Percentiles rank a stretch among this genome's conserved stretches.
Evolutionary conservation across 2,329 filamentous ascomycete species (phyloP).

Genomic region (Pseudogymnoascus sp.): DNA sequence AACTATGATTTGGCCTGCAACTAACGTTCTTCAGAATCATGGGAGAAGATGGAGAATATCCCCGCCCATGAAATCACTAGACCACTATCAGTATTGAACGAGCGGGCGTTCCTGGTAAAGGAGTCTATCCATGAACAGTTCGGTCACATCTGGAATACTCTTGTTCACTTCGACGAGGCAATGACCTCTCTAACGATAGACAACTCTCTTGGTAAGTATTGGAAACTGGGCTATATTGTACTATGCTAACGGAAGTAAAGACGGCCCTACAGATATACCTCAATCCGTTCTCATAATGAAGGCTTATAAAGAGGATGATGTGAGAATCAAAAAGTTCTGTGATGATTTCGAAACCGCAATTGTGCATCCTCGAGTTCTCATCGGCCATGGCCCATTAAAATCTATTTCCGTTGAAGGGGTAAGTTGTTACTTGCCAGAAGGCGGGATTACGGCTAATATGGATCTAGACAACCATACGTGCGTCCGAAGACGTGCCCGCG

Average conservation of each 20-base stretch:
- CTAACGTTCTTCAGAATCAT: constrained; percentile 39
- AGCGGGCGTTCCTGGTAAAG: constrained; percentile 59
- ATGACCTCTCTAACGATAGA: constrained; percentile 48
- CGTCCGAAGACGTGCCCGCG: constrained; percentile 33
- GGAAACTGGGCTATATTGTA: neutral
- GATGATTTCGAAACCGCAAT: constrained; percentile 55
- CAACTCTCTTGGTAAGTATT: constrained; percentile 15
- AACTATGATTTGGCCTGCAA: constrained; percentile 20
- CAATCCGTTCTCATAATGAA: constrained; percentile 51
- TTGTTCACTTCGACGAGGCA: constrained; percentile 56
- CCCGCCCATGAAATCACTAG: constrained; percentile 55
- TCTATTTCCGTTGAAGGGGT: constrained; percentile 38
- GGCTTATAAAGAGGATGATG: constrained; percentile 54
- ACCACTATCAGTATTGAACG: constrained; percentile 56
- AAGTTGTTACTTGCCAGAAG: constrained; percentile 17
- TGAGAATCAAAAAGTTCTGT: constrained; percentile 54
- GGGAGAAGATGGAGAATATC: constrained; percentile 51
- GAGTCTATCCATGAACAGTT: constrained; percentile 59
- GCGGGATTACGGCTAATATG: neutral
- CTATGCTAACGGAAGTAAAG: constrained; percentile 25
- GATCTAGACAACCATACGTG: constrained; percentile 36
- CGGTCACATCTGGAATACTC: constrained; percentile 60
- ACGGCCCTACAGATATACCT: constrained; percentile 44
- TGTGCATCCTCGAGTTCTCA: constrained; percentile 51
- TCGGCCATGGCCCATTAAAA: constrained; percentile 29